Conservation (phyloP, 139 green algal species). For the Edaphochlamys debaryana region DNA sequence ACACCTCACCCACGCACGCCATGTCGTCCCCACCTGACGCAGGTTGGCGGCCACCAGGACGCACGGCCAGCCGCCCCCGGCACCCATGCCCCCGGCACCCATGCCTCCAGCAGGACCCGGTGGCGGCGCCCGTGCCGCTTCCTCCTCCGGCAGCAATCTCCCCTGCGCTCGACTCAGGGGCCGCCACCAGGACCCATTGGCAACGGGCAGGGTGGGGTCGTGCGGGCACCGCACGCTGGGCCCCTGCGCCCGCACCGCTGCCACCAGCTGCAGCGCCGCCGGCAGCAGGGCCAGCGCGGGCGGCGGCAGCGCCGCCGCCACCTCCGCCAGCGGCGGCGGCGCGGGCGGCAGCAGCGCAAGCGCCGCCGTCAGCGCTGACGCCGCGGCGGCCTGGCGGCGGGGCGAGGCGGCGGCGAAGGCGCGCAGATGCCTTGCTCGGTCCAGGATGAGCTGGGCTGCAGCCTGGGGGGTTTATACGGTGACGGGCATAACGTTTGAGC, state of each 20-base stretch:
- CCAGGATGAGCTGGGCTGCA: neutral
- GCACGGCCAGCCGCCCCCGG: neutral
- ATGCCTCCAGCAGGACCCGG: neutral
- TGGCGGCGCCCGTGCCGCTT: neutral
- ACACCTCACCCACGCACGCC: too few species aligned
- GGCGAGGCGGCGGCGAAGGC: neutral
- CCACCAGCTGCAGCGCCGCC: neutral
- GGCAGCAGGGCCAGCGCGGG: conserved; percentile 14
- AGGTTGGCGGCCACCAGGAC: conserved; percentile 21
- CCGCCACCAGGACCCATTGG: conserved; percentile 7
- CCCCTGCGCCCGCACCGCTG: neutral
- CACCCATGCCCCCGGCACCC: neutral
- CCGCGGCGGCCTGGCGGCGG: neutral
- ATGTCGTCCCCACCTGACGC: neutral
- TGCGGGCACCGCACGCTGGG: conserved; percentile 1
- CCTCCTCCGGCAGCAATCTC: neutral
- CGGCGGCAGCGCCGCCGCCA: neutral
- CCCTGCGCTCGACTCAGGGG: neutral
- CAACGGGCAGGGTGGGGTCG: conserved; percentile 17
- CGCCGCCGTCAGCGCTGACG: conserved; percentile 10
- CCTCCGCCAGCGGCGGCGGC: neutral
- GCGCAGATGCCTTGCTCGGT: neutral
- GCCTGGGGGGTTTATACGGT: neutral
- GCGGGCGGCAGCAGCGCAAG: conserved; percentile 22
- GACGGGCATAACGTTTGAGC: neutral